A percentile compares a stretch with the other conserved stretches of the same genome.
phyloP scores from a whole-genome alignment of 129 eudicot genomes.

The Helichrysum umbraculigerum region DNA sequence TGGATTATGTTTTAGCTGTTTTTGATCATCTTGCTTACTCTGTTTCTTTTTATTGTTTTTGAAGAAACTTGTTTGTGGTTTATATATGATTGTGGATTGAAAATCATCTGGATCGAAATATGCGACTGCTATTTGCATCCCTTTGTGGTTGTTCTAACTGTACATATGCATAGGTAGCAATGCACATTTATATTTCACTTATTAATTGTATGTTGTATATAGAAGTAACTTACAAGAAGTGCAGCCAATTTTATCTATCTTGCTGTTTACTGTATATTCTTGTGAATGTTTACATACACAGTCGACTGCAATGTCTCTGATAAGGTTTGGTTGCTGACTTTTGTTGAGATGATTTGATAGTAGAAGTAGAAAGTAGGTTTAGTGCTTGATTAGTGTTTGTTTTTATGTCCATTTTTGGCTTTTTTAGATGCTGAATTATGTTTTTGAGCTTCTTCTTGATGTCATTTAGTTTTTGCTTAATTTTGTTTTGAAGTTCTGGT shows the following conservation, averaged over 20 bases:
- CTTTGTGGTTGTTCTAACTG: not conserved
- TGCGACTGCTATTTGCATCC: not conserved
- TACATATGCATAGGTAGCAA: not conserved
- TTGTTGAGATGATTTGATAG: too few species aligned
- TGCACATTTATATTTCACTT: not conserved
- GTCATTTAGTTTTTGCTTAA: not conserved
- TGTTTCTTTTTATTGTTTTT: not conserved
- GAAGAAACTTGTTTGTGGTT: not conserved
- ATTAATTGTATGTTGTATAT: not conserved
- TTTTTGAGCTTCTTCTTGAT: not conserved
- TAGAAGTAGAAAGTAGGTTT: not conserved
- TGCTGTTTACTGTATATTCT: not conserved
- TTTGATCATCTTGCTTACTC: not conserved
- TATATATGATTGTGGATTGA: not conserved
- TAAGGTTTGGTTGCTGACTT: not conserved
- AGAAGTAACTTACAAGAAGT: not conserved
- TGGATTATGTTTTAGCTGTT: not conserved
- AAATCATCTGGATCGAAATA: not conserved
- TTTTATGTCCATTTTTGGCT: not conserved
- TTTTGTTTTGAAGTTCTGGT: not conserved
- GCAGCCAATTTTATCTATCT: not conserved
- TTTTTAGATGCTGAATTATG: not conserved
- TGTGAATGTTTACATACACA: not conserved
- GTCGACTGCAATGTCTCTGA: not conserved
- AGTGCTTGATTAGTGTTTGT: not conserved